Evolutionary conservation across 306 rosid genomes (phyloP).

Genomic region (Cicer arietinum): DNA sequence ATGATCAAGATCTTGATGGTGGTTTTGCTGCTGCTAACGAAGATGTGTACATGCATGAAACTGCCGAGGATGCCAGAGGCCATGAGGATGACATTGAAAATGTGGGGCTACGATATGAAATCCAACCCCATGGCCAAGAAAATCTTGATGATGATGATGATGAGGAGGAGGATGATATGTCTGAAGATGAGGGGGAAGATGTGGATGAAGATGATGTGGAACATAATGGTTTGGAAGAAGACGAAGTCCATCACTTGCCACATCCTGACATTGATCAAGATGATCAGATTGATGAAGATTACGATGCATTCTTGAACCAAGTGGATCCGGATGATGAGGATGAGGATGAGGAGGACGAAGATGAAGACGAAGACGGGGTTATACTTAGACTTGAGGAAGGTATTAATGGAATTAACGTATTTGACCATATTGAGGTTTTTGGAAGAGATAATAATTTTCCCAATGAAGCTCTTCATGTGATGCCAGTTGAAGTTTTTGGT

Average conservation of each 20-base stretch:
- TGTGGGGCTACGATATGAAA: constrained; percentile 72
- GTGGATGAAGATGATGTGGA: constrained; percentile 94
- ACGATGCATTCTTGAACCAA: constrained; percentile 71
- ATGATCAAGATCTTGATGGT: constrained; percentile 87
- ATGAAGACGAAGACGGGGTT: constrained; percentile 94
- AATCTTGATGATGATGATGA: constrained; percentile 82
- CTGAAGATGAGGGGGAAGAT: constrained; percentile 92
- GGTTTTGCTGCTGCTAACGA: constrained; percentile 70
- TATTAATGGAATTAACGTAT: constrained; percentile 92
- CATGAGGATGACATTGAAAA: constrained; percentile 71
- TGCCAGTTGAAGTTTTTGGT: constrained; percentile 97
- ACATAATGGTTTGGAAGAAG: constrained; percentile 88
- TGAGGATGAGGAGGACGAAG: constrained; percentile 65
- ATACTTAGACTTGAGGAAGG: constrained; percentile 96
- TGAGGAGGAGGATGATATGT: constrained; percentile 70
- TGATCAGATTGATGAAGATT: constrained; percentile 89
- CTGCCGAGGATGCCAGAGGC: constrained; percentile 71
- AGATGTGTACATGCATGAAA: constrained; percentile 92
- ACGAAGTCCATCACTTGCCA: constrained; percentile 85
- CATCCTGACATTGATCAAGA: constrained; percentile 94
- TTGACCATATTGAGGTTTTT: constrained; percentile 93
- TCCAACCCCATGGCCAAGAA: constrained; percentile 79
- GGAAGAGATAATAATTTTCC: constrained; percentile 87
- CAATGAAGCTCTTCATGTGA: constrained; percentile 87
- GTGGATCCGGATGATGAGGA: constrained; percentile 81